phyloP scores from a whole-genome alignment of 768 basidiomycete genomes.

The Agrocybe pediades region DNA sequence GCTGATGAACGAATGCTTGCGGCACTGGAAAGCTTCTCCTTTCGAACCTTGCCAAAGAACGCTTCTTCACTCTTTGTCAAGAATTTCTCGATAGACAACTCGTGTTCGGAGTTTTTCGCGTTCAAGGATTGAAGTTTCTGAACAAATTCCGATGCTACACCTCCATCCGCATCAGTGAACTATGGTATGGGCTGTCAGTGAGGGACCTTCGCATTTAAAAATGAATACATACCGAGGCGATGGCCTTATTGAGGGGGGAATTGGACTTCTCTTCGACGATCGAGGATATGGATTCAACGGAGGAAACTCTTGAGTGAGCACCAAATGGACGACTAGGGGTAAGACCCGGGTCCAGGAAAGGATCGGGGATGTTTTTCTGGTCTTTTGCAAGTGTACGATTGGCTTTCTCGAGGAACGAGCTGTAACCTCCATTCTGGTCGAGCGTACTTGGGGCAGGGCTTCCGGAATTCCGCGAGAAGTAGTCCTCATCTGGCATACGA shows the following conservation, averaged over 20 bases:
- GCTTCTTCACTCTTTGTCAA: constrained; percentile 89
- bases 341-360: constrained; percentile 69
- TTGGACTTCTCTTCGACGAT: constrained; percentile 90
- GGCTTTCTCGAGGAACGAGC: constrained; percentile 82
- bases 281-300: constrained; percentile 89
- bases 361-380: constrained; percentile 78
- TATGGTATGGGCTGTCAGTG: constrained; percentile 35
- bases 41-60: constrained; percentile 89
- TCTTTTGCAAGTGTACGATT: constrained; percentile 84
- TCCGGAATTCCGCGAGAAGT: constrained; percentile 41
- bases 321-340: constrained; percentile 79
- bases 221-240: constrained; percentile 65
- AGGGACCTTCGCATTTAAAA: not conserved
- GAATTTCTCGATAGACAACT: constrained; percentile 91
- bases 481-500: constrained; percentile 59
- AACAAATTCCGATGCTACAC: constrained; percentile 88
- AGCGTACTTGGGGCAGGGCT: constrained; percentile 26
- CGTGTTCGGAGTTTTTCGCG: constrained; percentile 87
- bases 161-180: constrained; percentile 95
- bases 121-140: constrained; percentile 78
- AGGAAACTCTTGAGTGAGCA: constrained; percentile 74
- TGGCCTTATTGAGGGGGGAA: constrained; percentile 92
- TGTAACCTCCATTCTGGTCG: constrained; percentile 52
- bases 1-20: constrained; percentile 77
- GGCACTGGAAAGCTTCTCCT: constrained; percentile 84